Conservation (phyloP, 768 basidiomycete genomes). For the Crucibulum laeve region DNA sequence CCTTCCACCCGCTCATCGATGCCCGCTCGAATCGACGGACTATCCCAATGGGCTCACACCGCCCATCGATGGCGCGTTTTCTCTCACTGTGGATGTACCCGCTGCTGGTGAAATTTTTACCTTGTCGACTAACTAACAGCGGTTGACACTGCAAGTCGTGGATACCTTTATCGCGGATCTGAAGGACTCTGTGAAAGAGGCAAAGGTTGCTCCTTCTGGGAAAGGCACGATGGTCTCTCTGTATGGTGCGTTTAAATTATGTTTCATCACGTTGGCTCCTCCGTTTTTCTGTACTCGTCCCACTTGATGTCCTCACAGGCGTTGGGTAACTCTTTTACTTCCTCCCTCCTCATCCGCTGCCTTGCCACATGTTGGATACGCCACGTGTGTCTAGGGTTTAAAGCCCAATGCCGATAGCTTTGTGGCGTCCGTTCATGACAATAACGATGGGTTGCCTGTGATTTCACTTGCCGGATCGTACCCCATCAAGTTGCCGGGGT, state of each 20-base stretch:
- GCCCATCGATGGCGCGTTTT: neutral
- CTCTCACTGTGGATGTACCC: neutral
- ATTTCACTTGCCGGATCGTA: too few species aligned
- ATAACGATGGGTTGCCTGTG: too few species aligned
- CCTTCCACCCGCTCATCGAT: neutral
- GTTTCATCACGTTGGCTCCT: slow-evolving; percentile 5
- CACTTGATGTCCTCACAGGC: neutral
- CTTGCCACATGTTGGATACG: too few species aligned
- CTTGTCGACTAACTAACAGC: slow-evolving; percentile 34
- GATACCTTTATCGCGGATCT: slow-evolving; percentile 84
- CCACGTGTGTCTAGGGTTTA: too few species aligned
- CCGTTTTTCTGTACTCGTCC: slow-evolving; percentile 1
- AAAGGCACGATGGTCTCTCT: slow-evolving; percentile 88
- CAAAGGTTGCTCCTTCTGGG: slow-evolving; percentile 59
- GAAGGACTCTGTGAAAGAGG: slow-evolving; percentile 69
- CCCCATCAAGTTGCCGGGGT: too few species aligned
- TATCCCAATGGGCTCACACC: neutral
- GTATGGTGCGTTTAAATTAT: slow-evolving; percentile 59
- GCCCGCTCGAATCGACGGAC: neutral
- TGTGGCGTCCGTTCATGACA: too few species aligned
- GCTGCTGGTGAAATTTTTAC: slow-evolving; percentile 6
- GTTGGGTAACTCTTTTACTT: too few species aligned
- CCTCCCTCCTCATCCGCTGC: too few species aligned
- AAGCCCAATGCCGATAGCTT: too few species aligned
- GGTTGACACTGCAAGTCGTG: slow-evolving; percentile 70